These are phyloP conservation scores for Fusarium luffae DNA, from an alignment of 2,329 filamentous ascomycete species.

Conservation along the genomic window DNA sequence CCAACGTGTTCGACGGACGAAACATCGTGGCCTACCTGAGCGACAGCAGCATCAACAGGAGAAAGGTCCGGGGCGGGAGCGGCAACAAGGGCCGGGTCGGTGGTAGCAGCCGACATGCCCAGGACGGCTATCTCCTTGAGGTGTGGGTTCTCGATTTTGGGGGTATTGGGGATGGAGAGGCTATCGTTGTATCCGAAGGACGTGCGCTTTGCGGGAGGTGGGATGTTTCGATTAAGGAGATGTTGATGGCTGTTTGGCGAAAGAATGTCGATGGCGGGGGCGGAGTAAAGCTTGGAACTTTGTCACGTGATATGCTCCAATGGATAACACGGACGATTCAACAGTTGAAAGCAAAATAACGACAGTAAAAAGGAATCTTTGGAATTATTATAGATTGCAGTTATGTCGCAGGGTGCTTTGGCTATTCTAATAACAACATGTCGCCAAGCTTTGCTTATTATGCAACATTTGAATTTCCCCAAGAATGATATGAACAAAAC, in stretches of 20 bases:
- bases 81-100: slow-evolving; percentile 53
- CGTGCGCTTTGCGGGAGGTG: slow-evolving; percentile 43
- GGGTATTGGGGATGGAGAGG: slow-evolving; percentile 43
- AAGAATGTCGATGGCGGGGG: slow-evolving; percentile 49
- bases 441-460: background rate
- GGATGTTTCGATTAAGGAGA: slow-evolving; percentile 54
- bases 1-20: slow-evolving; percentile 22
- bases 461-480: background rate
- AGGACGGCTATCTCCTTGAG: slow-evolving; percentile 47
- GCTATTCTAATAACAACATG: background rate
- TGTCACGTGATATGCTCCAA: slow-evolving; percentile 35
- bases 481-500: background rate
- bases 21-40: slow-evolving; percentile 37
- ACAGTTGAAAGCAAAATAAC: background rate
- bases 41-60: slow-evolving; percentile 38
- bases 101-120: slow-evolving; percentile 53
- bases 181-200: slow-evolving; percentile 57
- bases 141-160: slow-evolving; percentile 47
- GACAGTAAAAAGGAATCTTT: background rate
- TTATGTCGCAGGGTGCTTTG: background rate
- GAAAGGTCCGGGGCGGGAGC: slow-evolving; percentile 48
- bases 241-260: slow-evolving; percentile 37
- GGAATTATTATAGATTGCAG: background rate
- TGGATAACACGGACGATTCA: slow-evolving; percentile 16
- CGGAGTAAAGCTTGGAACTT: slow-evolving; percentile 19